Evolutionary conservation across 2,329 filamentous ascomycete species (phyloP), one percentile per base, ranked within the genome.

Genomic region (Trichoderma simmonsii): DNA sequence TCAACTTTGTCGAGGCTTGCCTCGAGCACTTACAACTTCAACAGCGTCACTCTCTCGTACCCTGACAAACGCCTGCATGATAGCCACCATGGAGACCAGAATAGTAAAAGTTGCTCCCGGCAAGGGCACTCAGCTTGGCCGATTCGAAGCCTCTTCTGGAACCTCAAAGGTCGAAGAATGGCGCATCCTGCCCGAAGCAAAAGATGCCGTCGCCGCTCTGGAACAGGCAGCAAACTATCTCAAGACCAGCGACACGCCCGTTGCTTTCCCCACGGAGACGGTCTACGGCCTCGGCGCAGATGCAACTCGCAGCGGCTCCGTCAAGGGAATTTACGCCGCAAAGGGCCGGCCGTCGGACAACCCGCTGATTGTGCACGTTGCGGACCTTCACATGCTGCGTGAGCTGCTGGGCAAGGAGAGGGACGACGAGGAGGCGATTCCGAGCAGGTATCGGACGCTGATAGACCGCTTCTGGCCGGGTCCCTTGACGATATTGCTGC

Each of bases 231-330:
- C 93, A 3, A 79, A 86, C 14, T 86, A 90, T 74, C 84, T 97
- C 43, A 87, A 85, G 66, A 85, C 85, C 21, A 90, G 87, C 66
- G 87, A 93, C 78, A 87, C 87, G 4, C 96, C 96, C 5, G 94
- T 99, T 62, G 96, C 93, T 1, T 99, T 99, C 79, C 96, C 96
- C 0, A 99, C 96, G 0, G 96, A 99, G 83, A 99, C 96, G 0
- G 96, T 99, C 0, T 99, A 99, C 80, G 96, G 96, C 0, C 87
- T 99, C 8, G 96, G 94, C n/a, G 96, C 96, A 15, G 96, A 98
- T 83, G 96, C 96, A 12, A 98, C 95, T 30, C 89, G 94, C 77
- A 94, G 91, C 77, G 86, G 84, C 28, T 92, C 95, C 2, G 95
- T 98, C 7, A 90, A 88, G 78, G 95, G 94, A n/a, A 99, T 99